These are phyloP conservation scores for Canavalia gladiata DNA, from an alignment of 306 rosid genomes.

Conservation along the genomic window DNA sequence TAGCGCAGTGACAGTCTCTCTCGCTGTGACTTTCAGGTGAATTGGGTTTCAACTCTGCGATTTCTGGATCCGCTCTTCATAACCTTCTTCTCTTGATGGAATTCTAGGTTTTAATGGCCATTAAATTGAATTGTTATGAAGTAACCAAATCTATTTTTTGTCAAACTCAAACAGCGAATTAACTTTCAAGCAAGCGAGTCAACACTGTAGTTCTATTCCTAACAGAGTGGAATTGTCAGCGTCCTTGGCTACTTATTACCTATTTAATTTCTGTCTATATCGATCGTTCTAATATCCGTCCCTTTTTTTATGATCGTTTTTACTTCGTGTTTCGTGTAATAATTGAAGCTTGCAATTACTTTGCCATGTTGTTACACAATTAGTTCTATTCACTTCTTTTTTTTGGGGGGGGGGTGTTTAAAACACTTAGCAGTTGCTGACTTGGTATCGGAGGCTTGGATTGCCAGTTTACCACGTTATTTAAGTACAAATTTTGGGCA, in stretches of 20 bases:
- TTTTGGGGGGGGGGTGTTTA: not conserved
- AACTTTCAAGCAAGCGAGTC: conserved; percentile 16
- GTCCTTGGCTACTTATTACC: not conserved
- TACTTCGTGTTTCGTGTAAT: not conserved
- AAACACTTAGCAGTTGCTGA: not conserved
- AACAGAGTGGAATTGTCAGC: not conserved
- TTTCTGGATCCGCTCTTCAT: conserved; percentile 47
- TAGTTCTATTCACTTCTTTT: not conserved
- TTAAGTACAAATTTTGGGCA: not conserved
- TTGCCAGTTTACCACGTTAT: not conserved
- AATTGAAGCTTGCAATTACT: conserved; percentile 7
- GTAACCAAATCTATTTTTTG: conserved; percentile 24
- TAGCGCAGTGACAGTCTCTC: conserved; percentile 12
- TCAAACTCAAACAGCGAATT: conserved; percentile 21
- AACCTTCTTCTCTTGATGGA: not conserved
- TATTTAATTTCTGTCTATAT: not conserved
- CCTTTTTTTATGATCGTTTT: conserved; percentile 7
- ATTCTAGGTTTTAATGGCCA: conserved; percentile 32
- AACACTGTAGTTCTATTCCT: not conserved
- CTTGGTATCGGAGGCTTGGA: not conserved
- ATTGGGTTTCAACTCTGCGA: conserved; percentile 36
- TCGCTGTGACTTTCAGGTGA: conserved; percentile 43
- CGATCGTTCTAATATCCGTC: conserved; percentile 16
- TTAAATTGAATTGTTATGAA: conserved; percentile 15
- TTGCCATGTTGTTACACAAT: not conserved